A percentile compares a stretch with the other conserved stretches of the same genome.
These are phyloP conservation scores for Rhodosporidiobolus sp. DNA, from an alignment of 768 basidiomycete species.

Conservation along the genomic window DNA sequence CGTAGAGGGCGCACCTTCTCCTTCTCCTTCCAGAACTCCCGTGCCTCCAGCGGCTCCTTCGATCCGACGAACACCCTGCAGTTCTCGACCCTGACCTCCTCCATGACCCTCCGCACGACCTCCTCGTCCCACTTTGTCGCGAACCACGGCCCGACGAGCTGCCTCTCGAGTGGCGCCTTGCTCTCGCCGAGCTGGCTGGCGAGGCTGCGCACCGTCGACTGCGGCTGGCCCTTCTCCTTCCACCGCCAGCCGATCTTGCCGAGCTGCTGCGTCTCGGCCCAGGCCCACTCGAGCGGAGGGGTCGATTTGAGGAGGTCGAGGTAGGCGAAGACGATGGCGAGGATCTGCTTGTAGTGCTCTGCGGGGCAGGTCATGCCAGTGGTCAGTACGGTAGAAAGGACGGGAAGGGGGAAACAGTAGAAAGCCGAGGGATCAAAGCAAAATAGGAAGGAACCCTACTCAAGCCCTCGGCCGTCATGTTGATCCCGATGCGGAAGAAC, in stretches of 20 bases:
- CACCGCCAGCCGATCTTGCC: constrained; percentile 75
- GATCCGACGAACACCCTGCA: constrained; percentile 76
- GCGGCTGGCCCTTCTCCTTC: constrained; percentile 56
- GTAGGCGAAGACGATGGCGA: constrained; percentile 72
- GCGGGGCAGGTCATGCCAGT: too few species aligned
- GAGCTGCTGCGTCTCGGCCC: constrained; percentile 70
- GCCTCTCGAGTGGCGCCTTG: constrained; percentile 72
- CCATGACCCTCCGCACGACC: constrained; percentile 63
- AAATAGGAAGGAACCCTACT: not conserved
- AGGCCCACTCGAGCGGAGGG: constrained; percentile 56
- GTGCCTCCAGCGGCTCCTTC: constrained; percentile 59
- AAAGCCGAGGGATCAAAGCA: too few species aligned
- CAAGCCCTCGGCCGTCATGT: constrained; percentile 77
- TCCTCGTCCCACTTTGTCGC: constrained; percentile 70
- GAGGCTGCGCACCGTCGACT: constrained; percentile 10
- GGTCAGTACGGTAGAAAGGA: too few species aligned
- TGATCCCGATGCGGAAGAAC: constrained; percentile 72
- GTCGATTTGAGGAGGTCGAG: constrained; percentile 49
- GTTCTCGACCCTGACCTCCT: constrained; percentile 58
- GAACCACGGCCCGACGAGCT: constrained; percentile 67
- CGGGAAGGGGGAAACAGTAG: too few species aligned
- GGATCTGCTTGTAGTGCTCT: constrained; percentile 73
- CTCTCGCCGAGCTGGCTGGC: constrained; percentile 56
- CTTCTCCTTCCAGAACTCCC: constrained; percentile 54
- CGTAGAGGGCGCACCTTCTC: constrained; percentile 55